Evolutionary conservation across 371 early-diverging fungal species (phyloP), one percentile per base, ranked within the genome.

Genomic region (Lichtheimia hyalospora): DNA sequence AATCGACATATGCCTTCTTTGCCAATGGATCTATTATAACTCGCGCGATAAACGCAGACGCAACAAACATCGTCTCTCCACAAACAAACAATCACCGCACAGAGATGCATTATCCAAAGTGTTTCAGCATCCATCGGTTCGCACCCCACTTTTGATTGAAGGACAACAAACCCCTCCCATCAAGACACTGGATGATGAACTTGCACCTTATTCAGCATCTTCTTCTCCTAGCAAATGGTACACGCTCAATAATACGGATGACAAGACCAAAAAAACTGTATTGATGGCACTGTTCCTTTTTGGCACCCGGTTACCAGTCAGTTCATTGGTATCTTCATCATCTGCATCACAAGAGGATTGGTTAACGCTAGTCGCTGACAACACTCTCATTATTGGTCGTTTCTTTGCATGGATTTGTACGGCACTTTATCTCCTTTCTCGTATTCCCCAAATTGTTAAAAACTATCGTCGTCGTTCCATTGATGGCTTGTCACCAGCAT

Each of bases 381-480:
- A 58, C 25, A 20, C 54, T 3, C 39, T 61, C 23, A 51, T 61
- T 0, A 62, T 62, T 51, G 89, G 89, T 8, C 63, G 74, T 15
- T 49, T 84, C 24, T 69, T 82, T 52, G 81, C 87, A 2, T 89
- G 84, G 83, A 44, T 74, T 6, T 88, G 87, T 64, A 77, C 85
- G 0, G 28, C 72, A 21, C 74, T 87, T 34, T 89, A 89, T 60
- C 67, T 89, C 14, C 60, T 79, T 2, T 81, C 81, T n/a, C 77
- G 89, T 12, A 60, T 86, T 52, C 88, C 89, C 7, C 89, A 89
- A 57, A 78, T 89, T 43, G 66, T 69, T 61, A 76, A 80, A 54
- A 84, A 84, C 59, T 71, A 62, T 55, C 53, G 62, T 8, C 70
- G 88, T n/a, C 64, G 69, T 46, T 86, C 88, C 0, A 77, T 80